Base-by-base conservation (phyloP, 768 basidiomycete genomes). In the Lyophyllum atratum region DNA sequence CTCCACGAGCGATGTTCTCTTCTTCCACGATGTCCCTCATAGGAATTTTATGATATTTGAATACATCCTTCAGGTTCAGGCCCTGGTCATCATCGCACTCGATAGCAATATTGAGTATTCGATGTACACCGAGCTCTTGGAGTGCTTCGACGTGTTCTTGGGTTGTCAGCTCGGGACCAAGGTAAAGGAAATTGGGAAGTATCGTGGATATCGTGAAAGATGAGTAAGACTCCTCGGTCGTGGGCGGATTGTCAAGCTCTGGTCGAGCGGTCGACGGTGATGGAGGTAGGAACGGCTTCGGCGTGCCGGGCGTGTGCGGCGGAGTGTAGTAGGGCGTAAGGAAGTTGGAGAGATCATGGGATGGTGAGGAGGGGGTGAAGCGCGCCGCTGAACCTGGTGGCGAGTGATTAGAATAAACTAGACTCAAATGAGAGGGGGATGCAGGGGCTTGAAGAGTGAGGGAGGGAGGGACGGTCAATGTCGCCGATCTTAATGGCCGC, bases 1-100 rank as follows among this genome's bases (percentile, higher is more conserved):
- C 84, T 9, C 92, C 92, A 49, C 78, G 80, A 4, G 84, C 82
- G 37, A 98, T 90, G 52, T 90, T 89, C 58, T 92, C 91, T 73
- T 98, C 96, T 69, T 98, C 95, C 14, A 98, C 93, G 2, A 87
- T 94, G 74, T 98, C 95, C 60, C 93, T 79, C 92, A 98, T 95
- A 8, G 94, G 91, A 40, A 98, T 90, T 65, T 85, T 89, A 45
- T 83, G 74, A 69, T 98, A 98, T 63, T 83, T 84, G 69, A 98
- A 97, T 11, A 78, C 77, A 52, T 85, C 79, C 46, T 77, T 78
- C 55, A 95, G 65, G 17, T 76, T 72, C 61, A 95, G 72, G 2
- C 89, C 92, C 50, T 86, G 85, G 65, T 93, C 87, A 61, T 94
- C 80, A 60, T 94, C 89, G 69, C 94, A 97, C 72, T 98, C 95